Conservation (phyloP, 1,284 basidiomycete genomes). For the Pterulicium gracile region DNA sequence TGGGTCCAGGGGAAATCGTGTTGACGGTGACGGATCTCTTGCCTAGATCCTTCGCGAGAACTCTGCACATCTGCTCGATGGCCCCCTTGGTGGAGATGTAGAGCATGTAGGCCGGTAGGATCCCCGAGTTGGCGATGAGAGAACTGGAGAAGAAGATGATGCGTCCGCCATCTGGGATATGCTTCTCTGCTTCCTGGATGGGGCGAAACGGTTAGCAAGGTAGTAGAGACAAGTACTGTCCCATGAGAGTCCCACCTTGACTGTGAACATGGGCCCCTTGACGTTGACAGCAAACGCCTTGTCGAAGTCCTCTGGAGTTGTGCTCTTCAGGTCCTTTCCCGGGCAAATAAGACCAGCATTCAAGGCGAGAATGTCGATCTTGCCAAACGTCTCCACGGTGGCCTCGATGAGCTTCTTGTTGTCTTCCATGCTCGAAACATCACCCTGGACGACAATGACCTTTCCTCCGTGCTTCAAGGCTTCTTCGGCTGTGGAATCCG, state of each 20-base stretch:
- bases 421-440: conserved; percentile 34
- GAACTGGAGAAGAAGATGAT: conserved; percentile 47
- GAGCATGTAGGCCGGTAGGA: conserved; percentile 35
- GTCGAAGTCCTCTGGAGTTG: conserved; percentile 26
- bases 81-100: conserved; percentile 48
- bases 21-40: conserved; percentile 44
- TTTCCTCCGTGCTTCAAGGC: conserved; percentile 32
- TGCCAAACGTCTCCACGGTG: conserved; percentile 35
- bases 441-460: conserved; percentile 41
- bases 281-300: conserved; percentile 41
- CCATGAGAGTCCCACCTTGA: conserved; percentile 29
- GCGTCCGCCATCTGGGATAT: conserved; percentile 29
- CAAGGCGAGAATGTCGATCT: conserved; percentile 43
- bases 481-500: conserved; percentile 31
- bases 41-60: conserved; percentile 47
- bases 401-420: conserved; percentile 32
- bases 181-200: background rate
- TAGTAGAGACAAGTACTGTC: conserved; percentile 23
- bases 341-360: conserved; percentile 44
- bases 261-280: conserved; percentile 46
- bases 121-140: conserved; percentile 30
- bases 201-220: conserved; percentile 1
- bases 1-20: conserved; percentile 42
- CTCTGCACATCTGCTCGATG: conserved; percentile 46
- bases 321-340: conserved; percentile 22